Evolutionary conservation across 495 filamentous ascomycete genomes (phyloP).

Genomic region (Aspergillus affinis): DNA sequence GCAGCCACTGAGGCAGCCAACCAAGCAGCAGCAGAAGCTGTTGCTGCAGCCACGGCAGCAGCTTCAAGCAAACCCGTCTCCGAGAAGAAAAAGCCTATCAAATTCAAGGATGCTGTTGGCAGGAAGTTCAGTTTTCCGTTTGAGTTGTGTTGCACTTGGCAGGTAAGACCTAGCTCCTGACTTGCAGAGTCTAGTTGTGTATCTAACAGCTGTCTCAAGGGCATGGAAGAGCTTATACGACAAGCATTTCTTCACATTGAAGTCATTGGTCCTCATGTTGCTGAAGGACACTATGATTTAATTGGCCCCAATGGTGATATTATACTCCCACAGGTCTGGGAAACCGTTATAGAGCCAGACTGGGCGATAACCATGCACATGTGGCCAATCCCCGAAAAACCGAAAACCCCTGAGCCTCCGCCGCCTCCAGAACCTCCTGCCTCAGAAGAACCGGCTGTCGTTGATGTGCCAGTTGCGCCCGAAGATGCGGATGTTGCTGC

Average conservation of each 20-base stretch:
- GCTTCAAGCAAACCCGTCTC: conserved; percentile 30
- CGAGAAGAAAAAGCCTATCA: conserved; percentile 64
- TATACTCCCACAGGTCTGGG: conserved; percentile 85
- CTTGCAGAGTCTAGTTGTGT: not conserved
- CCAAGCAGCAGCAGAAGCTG: conserved; percentile 28
- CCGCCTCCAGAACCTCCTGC: conserved; percentile 25
- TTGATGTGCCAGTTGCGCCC: conserved; percentile 23
- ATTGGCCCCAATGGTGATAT: conserved; percentile 83
- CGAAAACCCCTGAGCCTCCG: conserved; percentile 42
- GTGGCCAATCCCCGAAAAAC: conserved; percentile 82
- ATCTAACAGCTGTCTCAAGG: conserved; percentile 45
- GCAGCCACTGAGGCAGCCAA: conserved; percentile 23
- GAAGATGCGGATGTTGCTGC: conserved; percentile 19
- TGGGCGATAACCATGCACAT: conserved; percentile 95
- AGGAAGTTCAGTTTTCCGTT: conserved; percentile 86
- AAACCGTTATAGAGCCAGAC: conserved; percentile 79
- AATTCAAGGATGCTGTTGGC: conserved; percentile 84
- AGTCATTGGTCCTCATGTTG: conserved; percentile 77
- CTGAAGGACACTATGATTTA: conserved; percentile 82
- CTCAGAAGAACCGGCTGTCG: conserved; percentile 23
- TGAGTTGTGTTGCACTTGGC: conserved; percentile 76
- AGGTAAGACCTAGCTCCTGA: conserved; percentile 51
- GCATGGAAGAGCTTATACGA: conserved; percentile 83
- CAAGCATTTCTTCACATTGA: conserved; percentile 87
- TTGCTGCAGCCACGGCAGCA: conserved; percentile 28